Evolutionary conservation across 2,329 filamentous ascomycete genomes (phyloP), one percentile per base, ranked within the genome.

Genomic region (Beauveria varroae): DNA sequence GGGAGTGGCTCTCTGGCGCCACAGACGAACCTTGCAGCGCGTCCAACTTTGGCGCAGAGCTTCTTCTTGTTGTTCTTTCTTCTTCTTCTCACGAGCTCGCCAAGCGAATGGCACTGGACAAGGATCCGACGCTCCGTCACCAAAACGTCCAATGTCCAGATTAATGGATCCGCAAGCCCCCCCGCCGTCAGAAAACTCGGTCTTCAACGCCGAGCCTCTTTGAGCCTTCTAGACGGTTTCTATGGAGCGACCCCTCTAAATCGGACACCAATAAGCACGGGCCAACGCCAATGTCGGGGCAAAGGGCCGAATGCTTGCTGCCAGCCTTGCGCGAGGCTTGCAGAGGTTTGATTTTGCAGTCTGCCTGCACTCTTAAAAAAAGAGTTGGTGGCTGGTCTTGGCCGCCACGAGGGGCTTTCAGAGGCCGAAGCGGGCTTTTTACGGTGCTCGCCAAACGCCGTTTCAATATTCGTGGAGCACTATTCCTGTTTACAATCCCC

Each of bases 281-380:
- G 40, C 24, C 24, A 55, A 34, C 53, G 40, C 54, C 54, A 47
- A 22, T 24, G n/a, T 56, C 41, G 54, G 54, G 54, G 54, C 41
- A 56, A 56, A 56, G 54, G 54, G 41, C 54, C 54, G 54, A 56
- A 56, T 56, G 41, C 41, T 26, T 56, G 41, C 50, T 40, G 50
- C 50, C 30, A 53, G 34, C 50, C 50, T 53, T 24, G 50, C 34
- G 34, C 12, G 34, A 37, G 34, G 34, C 34, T 14, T 37, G 34
- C 34, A 37, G 12, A 14, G 34, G 34, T 37, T 41, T 43, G 16
- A 43, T 43, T 43, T 43, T 43, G 30, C 34, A 41, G 51, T 37
- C 14, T 46, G 5, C 9, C 43, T 50, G 47, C 26, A 34, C 30
- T 34, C 12, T 24, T 24, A 24, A 24, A 34, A 34, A 34, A 34